phyloP scores from a whole-genome alignment of 106 monocot species.

The Dendrobium huoshanense region DNA sequence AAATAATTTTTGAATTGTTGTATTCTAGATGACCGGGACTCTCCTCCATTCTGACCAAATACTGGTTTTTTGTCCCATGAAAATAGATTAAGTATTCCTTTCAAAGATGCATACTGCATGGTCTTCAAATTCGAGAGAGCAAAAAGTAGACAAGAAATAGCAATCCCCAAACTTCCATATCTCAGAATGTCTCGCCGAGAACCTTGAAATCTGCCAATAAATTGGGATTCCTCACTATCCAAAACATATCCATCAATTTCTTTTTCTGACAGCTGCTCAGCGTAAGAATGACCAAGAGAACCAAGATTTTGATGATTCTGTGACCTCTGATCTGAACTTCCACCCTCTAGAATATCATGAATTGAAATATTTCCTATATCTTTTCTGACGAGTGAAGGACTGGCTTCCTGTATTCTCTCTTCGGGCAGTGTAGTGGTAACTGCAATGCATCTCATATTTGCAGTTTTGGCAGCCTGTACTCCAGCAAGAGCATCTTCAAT shows the following conservation, averaged over 20 bases:
- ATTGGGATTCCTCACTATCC: slow-evolving; percentile 14
- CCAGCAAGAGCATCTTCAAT: slow-evolving; percentile 99
- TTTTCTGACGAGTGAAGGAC: slow-evolving; percentile 74
- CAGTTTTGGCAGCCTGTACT: slow-evolving; percentile 95
- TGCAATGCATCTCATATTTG: slow-evolving; percentile 96
- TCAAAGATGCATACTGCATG: slow-evolving; percentile 85
- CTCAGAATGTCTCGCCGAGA: slow-evolving; percentile 75
- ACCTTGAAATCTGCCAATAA: slow-evolving; percentile 57
- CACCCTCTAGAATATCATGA: slow-evolving; percentile 59
- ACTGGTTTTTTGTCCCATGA: slow-evolving; percentile 35
- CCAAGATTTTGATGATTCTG: slow-evolving; percentile 17
- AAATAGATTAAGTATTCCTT: slow-evolving; percentile 67
- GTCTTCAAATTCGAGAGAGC: slow-evolving; percentile 84
- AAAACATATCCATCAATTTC: slow-evolving; percentile 18
- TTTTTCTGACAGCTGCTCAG: slow-evolving; percentile 31
- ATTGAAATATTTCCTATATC: slow-evolving; percentile 83
- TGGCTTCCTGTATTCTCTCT: slow-evolving; percentile 54
- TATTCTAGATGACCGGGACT: slow-evolving; percentile 41
- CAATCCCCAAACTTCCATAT: slow-evolving; percentile 96
- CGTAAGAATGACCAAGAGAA: slow-evolving; percentile 20
- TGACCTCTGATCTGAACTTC: slow-evolving; percentile 35
- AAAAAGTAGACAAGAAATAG: slow-evolving; percentile 74
- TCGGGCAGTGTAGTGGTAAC: slow-evolving; percentile 81
- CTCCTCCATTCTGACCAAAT: slow-evolving; percentile 51
- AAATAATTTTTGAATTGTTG: slow-evolving; percentile 65